A percentile compares a stretch with the other conserved stretches of the same genome.
Conservation (phyloP, 169 alveolate species). For the Plasmodium yoelii region DNA sequence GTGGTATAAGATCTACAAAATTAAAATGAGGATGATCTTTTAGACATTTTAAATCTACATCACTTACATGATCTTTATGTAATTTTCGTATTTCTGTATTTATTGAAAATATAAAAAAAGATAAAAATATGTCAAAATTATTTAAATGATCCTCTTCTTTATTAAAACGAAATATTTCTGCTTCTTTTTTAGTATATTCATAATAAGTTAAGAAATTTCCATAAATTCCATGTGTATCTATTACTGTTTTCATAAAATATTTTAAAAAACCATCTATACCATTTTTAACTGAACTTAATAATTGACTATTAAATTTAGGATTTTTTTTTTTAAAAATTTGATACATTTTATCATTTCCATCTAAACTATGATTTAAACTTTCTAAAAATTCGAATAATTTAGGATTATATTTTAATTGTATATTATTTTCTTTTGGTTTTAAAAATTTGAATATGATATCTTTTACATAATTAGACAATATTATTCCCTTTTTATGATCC, state of each 20-base stretch:
- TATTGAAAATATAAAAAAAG: conserved; percentile 12
- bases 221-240: not conserved
- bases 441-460: conserved; percentile 18
- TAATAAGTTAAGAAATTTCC: not conserved
- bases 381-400: conserved; percentile 18
- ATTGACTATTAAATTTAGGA: not conserved
- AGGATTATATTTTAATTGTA: not conserved
- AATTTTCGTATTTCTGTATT: conserved; percentile 16
- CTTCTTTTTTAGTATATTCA: not conserved
- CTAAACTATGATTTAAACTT: conserved; percentile 14
- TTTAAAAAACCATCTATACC: conserved; percentile 25
- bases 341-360: conserved; percentile 13
- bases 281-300: conserved; percentile 8
- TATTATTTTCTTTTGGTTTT: not conserved
- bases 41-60: conserved; percentile 2
- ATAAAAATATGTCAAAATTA: not conserved
- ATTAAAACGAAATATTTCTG: not conserved
- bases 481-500: conserved; percentile 13
- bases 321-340: conserved; percentile 34
- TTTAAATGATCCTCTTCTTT: not conserved
- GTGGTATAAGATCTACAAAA: conserved; percentile 5
- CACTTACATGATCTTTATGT: not conserved
- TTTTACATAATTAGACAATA: conserved; percentile 16
- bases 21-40: conserved; percentile 13
- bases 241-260: not conserved